Base-by-base conservation (phyloP, 1,139 yeast genomes). In the Magnusiomyces tetraspermus region DNA sequence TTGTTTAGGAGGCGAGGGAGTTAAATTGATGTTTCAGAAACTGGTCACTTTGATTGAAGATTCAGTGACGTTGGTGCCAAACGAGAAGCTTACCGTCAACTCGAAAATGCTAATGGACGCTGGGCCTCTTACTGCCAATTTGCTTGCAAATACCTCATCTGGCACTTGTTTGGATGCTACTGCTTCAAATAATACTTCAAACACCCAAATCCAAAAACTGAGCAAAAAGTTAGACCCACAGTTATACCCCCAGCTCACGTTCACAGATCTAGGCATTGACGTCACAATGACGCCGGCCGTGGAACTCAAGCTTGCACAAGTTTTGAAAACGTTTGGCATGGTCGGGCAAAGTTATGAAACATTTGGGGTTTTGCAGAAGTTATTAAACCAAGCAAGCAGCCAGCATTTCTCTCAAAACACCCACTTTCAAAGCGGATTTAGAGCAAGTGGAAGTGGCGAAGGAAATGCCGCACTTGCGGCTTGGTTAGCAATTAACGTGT, bases 401-500 rank as follows among this genome's bases (percentile, higher is more conserved):
- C 8, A 40, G 37, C 30, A 30, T n/a, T n/a, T n/a, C n/a, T n/a
- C n/a, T n/a, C n/a, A n/a, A n/a, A n/a, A n/a, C 19, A 45, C 46
- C 6, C 24, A n/a, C 28, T 30, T 26, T 2, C 36, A 17, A 26
- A n/a, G n/a, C n/a, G n/a, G n/a, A n/a, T n/a, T n/a, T n/a, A n/a
- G n/a, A n/a, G n/a, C n/a, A n/a, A n/a, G n/a, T n/a, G n/a, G n/a
- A n/a, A n/a, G n/a, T n/a, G n/a, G n/a, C n/a, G n/a, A n/a, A n/a
- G n/a, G n/a, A n/a, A n/a, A 43, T 46, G 30, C 31, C 50, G 45
- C 55, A 41, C 4, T 53, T 52, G 3, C 57, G 59, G 24, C 48
- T 3, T 67, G 70, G 70, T 54, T 63, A 47, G 58, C 60, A 2
- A 51, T 57, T 1, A 56, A 55, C n/a, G 38, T 63, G 3, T 51